Base-by-base conservation (phyloP, 2,329 filamentous ascomycete species). In the Paraphaeosphaeria sporulosa region DNA sequence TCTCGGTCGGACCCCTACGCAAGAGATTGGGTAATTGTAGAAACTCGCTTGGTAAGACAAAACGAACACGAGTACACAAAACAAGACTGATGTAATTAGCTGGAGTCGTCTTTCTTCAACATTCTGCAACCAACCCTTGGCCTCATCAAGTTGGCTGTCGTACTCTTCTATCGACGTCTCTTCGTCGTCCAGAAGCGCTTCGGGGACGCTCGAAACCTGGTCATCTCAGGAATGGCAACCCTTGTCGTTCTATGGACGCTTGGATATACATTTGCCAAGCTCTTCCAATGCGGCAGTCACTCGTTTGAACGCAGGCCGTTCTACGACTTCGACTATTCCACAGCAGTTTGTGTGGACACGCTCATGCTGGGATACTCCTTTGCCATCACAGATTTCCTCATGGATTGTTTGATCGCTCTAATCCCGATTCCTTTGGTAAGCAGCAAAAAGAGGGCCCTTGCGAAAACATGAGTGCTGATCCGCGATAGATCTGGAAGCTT, bases 401-500 rank as follows among this genome's bases (percentile, higher is more conserved):
- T 30, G 1, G 59, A 61, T 44, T 5, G 30, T 12, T n/a, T 61
- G 1, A 58, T 58, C 17, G 46, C 57, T 15, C 17, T 61, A 4
- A 50, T 58, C 7, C 58, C 58, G 13, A 57, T 60, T 19, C 55
- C 59, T 7, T 19, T 57, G 47, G 51, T 60, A 21, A 36, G 52
- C 25, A 48, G 5, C 25, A 8, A 30, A 30, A 48, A 6, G n/a
- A 46, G 27, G 4, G 13, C 4, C 2, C 19, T 27, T 25, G 9
- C 2, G 19, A 19, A 46, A 23, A 46, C 19, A 12, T 13, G 6
- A 27, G 21, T 8, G 21, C 43, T 46, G 43, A 46, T 19, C 27
- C 43, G 7, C 10, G 23, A 46, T 27, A 46, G 43, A 46, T 46
- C 4, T 46, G 43, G 43, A 46, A 46, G 23, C 43, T 46, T 25